Percentiles rank a stretch among this genome's conserved stretches.
phyloP scores from a whole-genome alignment of 116 monocot genomes.

The Papilionanthe hybrid region DNA sequence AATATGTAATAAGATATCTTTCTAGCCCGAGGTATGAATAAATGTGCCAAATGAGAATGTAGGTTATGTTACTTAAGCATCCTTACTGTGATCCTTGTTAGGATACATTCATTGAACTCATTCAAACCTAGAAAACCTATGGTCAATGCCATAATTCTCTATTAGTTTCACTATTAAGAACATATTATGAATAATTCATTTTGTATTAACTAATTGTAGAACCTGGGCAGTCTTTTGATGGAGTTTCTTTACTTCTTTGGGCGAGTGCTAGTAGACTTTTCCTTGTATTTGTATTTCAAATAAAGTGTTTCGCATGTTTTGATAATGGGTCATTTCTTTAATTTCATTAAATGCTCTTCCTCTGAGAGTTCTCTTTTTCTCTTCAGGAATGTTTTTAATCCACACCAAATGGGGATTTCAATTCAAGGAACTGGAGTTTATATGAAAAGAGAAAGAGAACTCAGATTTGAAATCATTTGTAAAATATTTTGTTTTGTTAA shows the following conservation, averaged over 20 bases:
- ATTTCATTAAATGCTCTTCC: not conserved
- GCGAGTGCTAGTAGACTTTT: slow-evolving; percentile 28
- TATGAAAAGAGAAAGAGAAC: slow-evolving; percentile 92
- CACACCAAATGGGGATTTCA: slow-evolving; percentile 93
- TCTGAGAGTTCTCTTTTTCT: slow-evolving; percentile 3
- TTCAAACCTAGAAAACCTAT: no score
- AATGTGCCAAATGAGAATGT: not conserved
- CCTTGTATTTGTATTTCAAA: slow-evolving; percentile 4
- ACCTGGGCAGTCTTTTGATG: slow-evolving; percentile 94
- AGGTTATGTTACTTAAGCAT: not conserved
- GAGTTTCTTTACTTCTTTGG: slow-evolving; percentile 99
- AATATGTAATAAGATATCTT: not conserved
- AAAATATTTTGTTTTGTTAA: not conserved
- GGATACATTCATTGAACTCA: not conserved
- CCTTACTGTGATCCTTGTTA: not conserved
- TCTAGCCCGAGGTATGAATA: not conserved
- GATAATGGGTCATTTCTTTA: not conserved
- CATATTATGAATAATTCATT: not conserved
- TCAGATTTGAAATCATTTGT: slow-evolving; percentile 44
- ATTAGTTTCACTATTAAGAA: not conserved
- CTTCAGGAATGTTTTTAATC: slow-evolving; percentile 95
- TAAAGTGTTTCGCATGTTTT: not conserved
- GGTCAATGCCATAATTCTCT: not conserved
- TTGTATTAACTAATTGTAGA: slow-evolving; percentile 49
- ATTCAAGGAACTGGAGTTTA: slow-evolving; percentile 96